These are phyloP conservation scores for Mycena pura DNA, from an alignment of 768 basidiomycete genomes.

Conservation along the genomic window DNA sequence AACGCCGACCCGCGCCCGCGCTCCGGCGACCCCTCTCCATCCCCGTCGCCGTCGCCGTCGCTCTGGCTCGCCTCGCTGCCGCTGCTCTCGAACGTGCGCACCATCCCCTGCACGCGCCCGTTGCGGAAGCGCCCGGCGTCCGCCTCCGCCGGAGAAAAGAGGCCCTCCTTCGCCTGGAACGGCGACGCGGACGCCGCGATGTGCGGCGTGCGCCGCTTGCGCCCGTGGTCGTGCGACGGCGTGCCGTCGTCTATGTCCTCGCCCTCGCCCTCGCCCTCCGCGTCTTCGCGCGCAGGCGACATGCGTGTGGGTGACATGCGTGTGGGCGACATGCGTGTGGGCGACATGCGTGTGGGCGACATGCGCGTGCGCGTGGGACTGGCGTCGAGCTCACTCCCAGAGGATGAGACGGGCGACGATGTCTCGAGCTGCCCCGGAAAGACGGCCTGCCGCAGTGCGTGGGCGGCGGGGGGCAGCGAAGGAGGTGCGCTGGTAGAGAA, in stretches of 20 bases:
- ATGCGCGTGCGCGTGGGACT: neutral
- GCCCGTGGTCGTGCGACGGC: slow-evolving; percentile 3
- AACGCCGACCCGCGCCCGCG: neutral
- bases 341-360: slow-evolving; percentile 13
- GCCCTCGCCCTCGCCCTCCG: neutral
- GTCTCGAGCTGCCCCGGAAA: slow-evolving; percentile 8
- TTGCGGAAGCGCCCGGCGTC: slow-evolving; percentile 13
- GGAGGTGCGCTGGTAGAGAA: slow-evolving; percentile 9
- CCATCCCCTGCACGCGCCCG: slow-evolving; percentile 27
- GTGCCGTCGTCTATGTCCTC: slow-evolving; percentile 10
- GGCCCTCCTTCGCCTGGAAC: neutral
- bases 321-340: neutral
- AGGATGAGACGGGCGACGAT: slow-evolving; percentile 3
- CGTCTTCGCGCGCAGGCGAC: slow-evolving; percentile 1
- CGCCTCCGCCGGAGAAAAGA: neutral
- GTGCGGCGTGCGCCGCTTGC: neutral
- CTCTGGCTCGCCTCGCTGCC: slow-evolving; percentile 20
- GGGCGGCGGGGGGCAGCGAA: slow-evolving; percentile 19
- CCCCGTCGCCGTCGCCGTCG: too few species aligned
- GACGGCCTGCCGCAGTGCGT: slow-evolving; percentile 20
- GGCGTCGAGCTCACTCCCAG: neutral
- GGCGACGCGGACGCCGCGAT: slow-evolving; percentile 12
- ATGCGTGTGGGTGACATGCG: neutral
- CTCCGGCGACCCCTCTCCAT: slow-evolving; percentile 23
- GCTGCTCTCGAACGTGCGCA: slow-evolving; percentile 26